phyloP scores from a whole-genome alignment of 306 rosid species.

The Urtica urens region DNA sequence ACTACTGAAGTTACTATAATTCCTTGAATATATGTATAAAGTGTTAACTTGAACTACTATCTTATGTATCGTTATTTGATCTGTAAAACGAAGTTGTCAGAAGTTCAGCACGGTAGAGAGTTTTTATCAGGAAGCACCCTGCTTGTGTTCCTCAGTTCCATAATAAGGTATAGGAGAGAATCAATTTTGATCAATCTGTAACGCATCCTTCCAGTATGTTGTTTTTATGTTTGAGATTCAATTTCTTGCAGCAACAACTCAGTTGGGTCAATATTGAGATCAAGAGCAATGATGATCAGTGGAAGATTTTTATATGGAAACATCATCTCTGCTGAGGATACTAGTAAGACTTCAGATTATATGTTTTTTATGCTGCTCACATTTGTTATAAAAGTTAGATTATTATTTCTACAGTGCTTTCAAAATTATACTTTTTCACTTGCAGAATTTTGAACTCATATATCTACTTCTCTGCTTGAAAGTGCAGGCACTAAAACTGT shows the following conservation, averaged over 20 bases:
- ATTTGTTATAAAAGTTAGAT: neutral
- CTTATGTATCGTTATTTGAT: conserved; percentile 1
- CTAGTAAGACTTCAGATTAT: conserved; percentile 41
- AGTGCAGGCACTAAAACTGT: conserved; percentile 47
- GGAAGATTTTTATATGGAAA: conserved; percentile 73
- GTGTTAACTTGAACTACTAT: neutral
- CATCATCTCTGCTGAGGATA: conserved; percentile 46
- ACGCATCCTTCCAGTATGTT: neutral
- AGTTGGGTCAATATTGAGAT: conserved; percentile 46
- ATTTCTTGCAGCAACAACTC: conserved; percentile 34
- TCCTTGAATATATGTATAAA: no score
- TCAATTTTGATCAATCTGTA: neutral
- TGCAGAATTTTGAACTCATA: neutral
- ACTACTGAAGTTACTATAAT: no score
- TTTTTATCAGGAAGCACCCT: conserved; percentile 57
- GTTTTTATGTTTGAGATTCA: neutral
- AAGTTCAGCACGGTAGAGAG: conserved; percentile 61
- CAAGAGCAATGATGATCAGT: conserved; percentile 70
- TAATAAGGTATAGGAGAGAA: conserved; percentile 46
- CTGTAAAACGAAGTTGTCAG: conserved; percentile 57
- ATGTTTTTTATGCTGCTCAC: neutral
- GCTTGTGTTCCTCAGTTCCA: conserved; percentile 62
- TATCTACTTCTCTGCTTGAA: conserved; percentile 3
- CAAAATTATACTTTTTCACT: neutral
- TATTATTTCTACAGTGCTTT: no score